These are phyloP conservation scores for Yamadazyma dushanensis DNA, from an alignment of 1,139 yeast species.

Conservation along the genomic window DNA sequence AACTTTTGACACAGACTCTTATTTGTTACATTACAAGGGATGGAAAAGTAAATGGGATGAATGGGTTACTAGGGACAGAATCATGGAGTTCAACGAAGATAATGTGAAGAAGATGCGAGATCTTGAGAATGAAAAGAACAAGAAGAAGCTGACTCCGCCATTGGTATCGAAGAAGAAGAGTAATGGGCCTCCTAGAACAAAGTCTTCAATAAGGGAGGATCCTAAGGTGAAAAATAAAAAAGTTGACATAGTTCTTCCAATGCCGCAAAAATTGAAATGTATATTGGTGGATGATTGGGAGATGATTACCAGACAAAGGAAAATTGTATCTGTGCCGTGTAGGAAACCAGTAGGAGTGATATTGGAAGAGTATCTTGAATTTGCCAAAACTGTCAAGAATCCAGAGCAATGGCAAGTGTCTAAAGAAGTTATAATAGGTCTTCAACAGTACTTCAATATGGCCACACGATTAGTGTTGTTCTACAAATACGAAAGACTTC, in stretches of 20 bases:
- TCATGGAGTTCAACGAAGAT: slow-evolving; percentile 68
- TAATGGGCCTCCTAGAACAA: slow-evolving; percentile 1
- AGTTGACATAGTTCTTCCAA: slow-evolving; percentile 25
- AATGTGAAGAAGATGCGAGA: slow-evolving; percentile 68
- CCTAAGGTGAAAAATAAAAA: slow-evolving; percentile 14
- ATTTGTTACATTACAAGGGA: slow-evolving; percentile 85
- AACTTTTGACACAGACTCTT: slow-evolving; percentile 43
- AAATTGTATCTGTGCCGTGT: slow-evolving; percentile 64
- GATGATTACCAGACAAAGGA: slow-evolving; percentile 74
- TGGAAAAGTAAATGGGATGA: slow-evolving; percentile 98
- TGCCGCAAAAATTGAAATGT: slow-evolving; percentile 68
- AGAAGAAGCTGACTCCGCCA: slow-evolving; percentile 15
- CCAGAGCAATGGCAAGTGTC: slow-evolving; percentile 50
- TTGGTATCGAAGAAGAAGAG: slow-evolving; percentile 9
- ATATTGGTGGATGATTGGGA: slow-evolving; percentile 93
- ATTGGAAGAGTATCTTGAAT: slow-evolving; percentile 46
- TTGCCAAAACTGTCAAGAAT: slow-evolving; percentile 26
- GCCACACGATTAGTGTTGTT: slow-evolving; percentile 70
- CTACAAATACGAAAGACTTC: slow-evolving; percentile 83
- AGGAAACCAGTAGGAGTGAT: slow-evolving; percentile 51
- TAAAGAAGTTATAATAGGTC: slow-evolving; percentile 68
- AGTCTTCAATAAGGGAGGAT: slow-evolving; percentile 4
- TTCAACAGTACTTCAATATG: slow-evolving; percentile 75
- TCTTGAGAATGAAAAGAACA: slow-evolving; percentile 49
- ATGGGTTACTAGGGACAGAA: slow-evolving; percentile 78